These are phyloP conservation scores for Eustoma russellianum DNA, from an alignment of 257 asterid species.

Conservation along the genomic window DNA sequence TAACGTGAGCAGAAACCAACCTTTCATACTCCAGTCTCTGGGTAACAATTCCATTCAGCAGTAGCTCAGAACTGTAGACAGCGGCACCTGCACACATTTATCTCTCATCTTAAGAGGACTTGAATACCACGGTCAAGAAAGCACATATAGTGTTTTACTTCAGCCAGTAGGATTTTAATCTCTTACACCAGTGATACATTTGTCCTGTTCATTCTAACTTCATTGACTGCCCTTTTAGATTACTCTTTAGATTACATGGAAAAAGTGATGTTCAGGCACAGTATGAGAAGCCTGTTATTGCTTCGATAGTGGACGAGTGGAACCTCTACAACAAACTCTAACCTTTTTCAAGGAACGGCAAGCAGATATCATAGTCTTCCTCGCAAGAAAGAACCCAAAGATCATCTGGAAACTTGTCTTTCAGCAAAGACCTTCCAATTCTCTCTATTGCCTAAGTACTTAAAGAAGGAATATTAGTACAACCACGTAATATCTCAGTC, in stretches of 20 bases:
- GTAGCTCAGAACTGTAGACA: slow-evolving; percentile 82
- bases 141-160: no score
- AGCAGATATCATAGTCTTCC: slow-evolving; percentile 71
- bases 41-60: slow-evolving; percentile 85
- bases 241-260: no score
- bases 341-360: slow-evolving; percentile 92
- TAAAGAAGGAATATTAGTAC: no score
- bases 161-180: no score
- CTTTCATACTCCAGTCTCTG: slow-evolving; percentile 89
- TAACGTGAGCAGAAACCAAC: slow-evolving; percentile 24
- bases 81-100: slow-evolving; percentile 50
- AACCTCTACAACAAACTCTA: slow-evolving; percentile 8
- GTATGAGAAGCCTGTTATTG: no score
- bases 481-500: no score
- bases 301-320: neutral
- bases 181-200: no score
- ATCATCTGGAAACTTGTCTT: slow-evolving; percentile 52
- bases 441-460: slow-evolving; percentile 68
- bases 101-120: no score
- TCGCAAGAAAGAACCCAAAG: slow-evolving; percentile 80
- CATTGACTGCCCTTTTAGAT: no score
- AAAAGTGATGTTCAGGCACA: no score
- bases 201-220: no score
- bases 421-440: slow-evolving; percentile 66
- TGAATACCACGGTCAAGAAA: no score